Base-by-base conservation (phyloP, 2,329 filamentous ascomycete species). In the Cercospora berteroae region DNA sequence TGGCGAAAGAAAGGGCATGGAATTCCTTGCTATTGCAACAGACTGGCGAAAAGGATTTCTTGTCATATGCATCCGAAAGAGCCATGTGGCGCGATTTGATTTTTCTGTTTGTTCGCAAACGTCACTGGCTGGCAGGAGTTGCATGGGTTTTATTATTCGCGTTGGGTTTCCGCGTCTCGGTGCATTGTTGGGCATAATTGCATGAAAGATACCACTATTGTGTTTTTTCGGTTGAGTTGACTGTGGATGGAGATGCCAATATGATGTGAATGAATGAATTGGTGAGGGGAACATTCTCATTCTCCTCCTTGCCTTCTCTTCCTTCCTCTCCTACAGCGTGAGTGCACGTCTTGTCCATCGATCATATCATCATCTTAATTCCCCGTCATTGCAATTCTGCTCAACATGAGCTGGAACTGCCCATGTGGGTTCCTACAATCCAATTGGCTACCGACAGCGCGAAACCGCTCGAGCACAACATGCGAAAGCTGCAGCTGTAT, bases 111-210 rank as follows among this genome's bases (percentile, higher is more conserved):
- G 9, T 12, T 23, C 27, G 55, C 55, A 57, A 33, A 33, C 55
- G 55, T 57, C 55, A 57, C 55, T 57, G 55, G 55, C 31, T 57
- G 55, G 55, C 48, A 25, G 23, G 23, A 52, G 18, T 52, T 52
- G 48, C 48, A 52, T 52, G 48, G 48, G 20, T 48, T 48, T 20
- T 48, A 48, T 20, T 44, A 20, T 48, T 10, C 9, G 44, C 18
- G 29, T 20, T 39, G 33, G 52, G 5, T 25, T 31, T 33, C 16
- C 2, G 25, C n/a, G 31, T 9, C 16, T 57, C 16, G 55, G 55
- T 57, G 55, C 31, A 57, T 57, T 31, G 52, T 57, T 57, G 31
- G 25, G 27, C 55, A 57, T 57, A 57, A 27, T 33, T 57, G 55
- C 55, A 57, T 57, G 55, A 57, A 27, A 57, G 27, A 57, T 33